Percentiles rank a stretch among this genome's conserved stretches.
Evolutionary conservation across 176 grass and related monocot species (phyloP).

Genomic region (Aegilops umbellulata): DNA sequence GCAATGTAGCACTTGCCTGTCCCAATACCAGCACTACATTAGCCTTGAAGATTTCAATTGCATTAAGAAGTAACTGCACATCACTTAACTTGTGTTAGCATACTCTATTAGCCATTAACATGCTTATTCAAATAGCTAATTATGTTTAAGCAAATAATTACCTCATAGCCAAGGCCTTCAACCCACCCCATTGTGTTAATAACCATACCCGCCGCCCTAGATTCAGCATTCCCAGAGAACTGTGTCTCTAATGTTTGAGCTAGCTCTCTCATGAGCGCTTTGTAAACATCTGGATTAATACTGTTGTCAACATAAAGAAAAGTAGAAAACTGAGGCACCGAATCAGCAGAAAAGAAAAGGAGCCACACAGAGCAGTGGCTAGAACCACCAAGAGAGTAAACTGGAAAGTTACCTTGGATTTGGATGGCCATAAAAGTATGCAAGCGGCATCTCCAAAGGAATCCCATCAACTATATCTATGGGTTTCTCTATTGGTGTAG

Average conservation of each 20-base stretch:
- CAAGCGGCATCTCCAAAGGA: slow-evolving; percentile 94
- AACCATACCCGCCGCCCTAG: slow-evolving; percentile 89
- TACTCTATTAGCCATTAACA: neutral
- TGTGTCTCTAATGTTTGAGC: slow-evolving; percentile 82
- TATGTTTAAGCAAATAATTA: slow-evolving; percentile 25
- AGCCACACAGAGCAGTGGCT: neutral
- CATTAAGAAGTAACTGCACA: slow-evolving; percentile 80
- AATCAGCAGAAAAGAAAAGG: neutral
- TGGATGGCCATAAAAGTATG: slow-evolving; percentile 83
- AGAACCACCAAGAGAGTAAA: neutral
- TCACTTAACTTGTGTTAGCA: neutral
- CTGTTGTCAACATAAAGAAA: slow-evolving; percentile 44
- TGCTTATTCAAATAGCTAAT: neutral
- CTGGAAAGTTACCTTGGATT: slow-evolving; percentile 55
- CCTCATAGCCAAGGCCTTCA: slow-evolving; percentile 96
- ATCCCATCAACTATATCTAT: slow-evolving; percentile 93
- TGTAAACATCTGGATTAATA: slow-evolving; percentile 83
- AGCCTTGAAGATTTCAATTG: slow-evolving; percentile 86
- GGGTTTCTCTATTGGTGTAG: slow-evolving; percentile 91
- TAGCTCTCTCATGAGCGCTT: slow-evolving; percentile 93
- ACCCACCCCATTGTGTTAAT: slow-evolving; percentile 99
- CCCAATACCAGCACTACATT: slow-evolving; percentile 91
- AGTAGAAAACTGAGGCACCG: slow-evolving; percentile 14
- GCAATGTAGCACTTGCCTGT: slow-evolving; percentile 53
- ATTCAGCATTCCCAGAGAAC: slow-evolving; percentile 89